Conservation (phyloP, 805 yeast species). For the Candida piceae region DNA sequence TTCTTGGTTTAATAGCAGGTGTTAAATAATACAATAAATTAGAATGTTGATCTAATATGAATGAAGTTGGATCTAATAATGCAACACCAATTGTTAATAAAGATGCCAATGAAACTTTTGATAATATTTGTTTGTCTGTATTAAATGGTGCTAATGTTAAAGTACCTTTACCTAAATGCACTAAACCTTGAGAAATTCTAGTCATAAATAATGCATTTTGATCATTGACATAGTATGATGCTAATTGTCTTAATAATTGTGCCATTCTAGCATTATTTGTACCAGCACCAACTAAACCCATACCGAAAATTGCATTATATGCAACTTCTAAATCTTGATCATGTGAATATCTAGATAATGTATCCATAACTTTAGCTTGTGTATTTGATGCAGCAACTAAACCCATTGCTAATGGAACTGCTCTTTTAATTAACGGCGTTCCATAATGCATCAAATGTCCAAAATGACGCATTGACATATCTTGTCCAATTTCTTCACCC, state of each 20-base stretch:
- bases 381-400: conserved; percentile 90
- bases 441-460: conserved; percentile 98
- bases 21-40: conserved; percentile 80
- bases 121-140: conserved; percentile 79
- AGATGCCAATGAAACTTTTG: conserved; percentile 87
- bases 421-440: conserved; percentile 80
- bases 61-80: conserved; percentile 77
- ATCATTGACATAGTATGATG: conserved; percentile 86
- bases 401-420: conserved; percentile 98
- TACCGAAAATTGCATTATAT: conserved; percentile 87
- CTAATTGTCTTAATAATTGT: conserved; percentile 89
- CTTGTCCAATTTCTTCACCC: conserved; percentile 98
- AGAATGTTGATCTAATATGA: conserved; percentile 71
- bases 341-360: conserved; percentile 92
- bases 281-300: conserved; percentile 99
- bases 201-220: conserved; percentile 89
- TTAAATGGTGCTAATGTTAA: conserved; percentile 84
- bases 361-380: conserved; percentile 94
- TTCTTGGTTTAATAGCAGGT: conserved; percentile 87
- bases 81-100: conserved; percentile 80
- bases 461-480: conserved; percentile 94
- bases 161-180: conserved; percentile 96
- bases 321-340: conserved; percentile 94
- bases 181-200: conserved; percentile 89
- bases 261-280: conserved; percentile 98